These are phyloP conservation scores for Phialophora verrucosa DNA, from an alignment of 2,329 filamentous ascomycete species.

Conservation along the genomic window DNA sequence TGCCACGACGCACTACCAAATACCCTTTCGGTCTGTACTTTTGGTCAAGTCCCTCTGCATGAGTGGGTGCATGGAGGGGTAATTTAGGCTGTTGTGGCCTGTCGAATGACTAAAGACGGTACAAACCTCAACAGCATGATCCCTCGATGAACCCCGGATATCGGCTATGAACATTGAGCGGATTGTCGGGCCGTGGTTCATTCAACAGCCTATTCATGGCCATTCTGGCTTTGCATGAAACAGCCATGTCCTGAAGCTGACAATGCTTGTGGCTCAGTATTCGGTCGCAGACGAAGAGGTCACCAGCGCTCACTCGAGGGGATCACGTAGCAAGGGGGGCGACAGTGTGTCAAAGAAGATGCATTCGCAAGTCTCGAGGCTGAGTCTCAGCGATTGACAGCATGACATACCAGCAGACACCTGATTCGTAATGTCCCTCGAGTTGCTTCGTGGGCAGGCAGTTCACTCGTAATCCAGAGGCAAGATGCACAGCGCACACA, in stretches of 20 bases:
- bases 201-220: not conserved
- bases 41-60: slow-evolving; percentile 6
- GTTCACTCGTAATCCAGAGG: not conserved
- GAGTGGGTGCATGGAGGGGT: not conserved
- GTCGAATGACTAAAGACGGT: slow-evolving; percentile 5
- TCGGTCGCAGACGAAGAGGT: not conserved
- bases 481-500: not conserved
- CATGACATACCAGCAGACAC: not conserved
- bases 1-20: not conserved
- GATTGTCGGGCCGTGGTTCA: slow-evolving; percentile 1
- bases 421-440: not conserved
- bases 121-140: not conserved
- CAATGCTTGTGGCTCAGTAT: not conserved
- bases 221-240: not conserved
- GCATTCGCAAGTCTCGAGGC: slow-evolving; percentile 23
- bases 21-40: slow-evolving; percentile 1
- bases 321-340: not conserved
- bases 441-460: not conserved
- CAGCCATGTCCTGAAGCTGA: not conserved
- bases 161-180: slow-evolving; percentile 14
- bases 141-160: slow-evolving; percentile 18
- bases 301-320: not conserved
- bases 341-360: not conserved
- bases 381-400: slow-evolving; percentile 14
- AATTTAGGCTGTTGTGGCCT: slow-evolving; percentile 11